Base-by-base conservation (phyloP, 495 filamentous ascomycete species). In the Aspergillus biplanus region DNA sequence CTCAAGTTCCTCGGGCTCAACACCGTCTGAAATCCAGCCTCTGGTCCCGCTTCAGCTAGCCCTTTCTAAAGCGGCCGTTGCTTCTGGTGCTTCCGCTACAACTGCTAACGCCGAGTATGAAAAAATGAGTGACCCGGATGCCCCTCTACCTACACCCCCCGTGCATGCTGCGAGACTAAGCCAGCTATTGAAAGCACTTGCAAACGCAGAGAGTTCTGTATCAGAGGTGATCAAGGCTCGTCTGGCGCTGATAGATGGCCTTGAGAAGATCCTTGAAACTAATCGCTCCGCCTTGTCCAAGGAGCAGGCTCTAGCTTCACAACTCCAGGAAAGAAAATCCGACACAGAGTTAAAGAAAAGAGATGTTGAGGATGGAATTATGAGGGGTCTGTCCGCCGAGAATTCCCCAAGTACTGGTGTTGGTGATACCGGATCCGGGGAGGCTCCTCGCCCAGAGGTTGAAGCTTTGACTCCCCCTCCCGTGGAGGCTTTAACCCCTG, bases 141-240 rank as follows among this genome's bases (percentile, higher is more conserved):
- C 82, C 7, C 78, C 83, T 4, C 70, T 85, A 7, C 92, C 93
- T 6, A 85, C 90, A 0, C 87, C 93, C 8, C 93, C 95, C 2
- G 93, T 98, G 9, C 90, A 96, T 71, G 95, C 95, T 2, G 96
- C 96, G 33, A 89, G 92, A 15, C 88, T 99, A 18, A 92, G 88
- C 64, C 87, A 91, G 4, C 80, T 99, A 7, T 82, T 98, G 54
- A 97, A 95, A 77, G 87, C 85, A 4, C 84, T 99, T 15, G 92
- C 93, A 37, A 92, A 86, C 59, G 95, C 95, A n/a, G 92, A 98
- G 75, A 90, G 87, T 47, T 93, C 93, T 0, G 91, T 98, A 1
- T 89, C 91, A 4, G 92, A 96, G 61, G 90, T 90, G 62, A 92
- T 99, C 71, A 93, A 94, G 69, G 91, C 93, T 3, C 90, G 96